Evolutionary conservation across 495 filamentous ascomycete species (phyloP).

Genomic region (Choiromyces venosus): DNA sequence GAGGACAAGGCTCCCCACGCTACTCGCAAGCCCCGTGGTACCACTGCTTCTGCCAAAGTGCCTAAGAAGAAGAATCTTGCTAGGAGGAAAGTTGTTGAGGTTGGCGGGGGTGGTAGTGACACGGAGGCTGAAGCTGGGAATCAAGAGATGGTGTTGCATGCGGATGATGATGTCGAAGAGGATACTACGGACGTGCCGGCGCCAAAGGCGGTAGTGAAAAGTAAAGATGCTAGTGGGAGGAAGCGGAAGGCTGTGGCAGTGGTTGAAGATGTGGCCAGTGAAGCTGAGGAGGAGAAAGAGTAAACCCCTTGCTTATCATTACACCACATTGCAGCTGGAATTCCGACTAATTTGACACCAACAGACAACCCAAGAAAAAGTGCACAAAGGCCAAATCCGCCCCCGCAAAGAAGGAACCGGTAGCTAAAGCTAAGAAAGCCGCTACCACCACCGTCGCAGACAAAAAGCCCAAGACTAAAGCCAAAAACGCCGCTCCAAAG

Average conservation of each 20-base stretch:
- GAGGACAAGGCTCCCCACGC: neutral
- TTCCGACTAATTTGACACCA: neutral
- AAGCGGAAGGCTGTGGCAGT: neutral
- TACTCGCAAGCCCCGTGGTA: neutral
- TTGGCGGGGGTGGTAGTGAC: neutral
- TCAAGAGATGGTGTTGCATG: neutral
- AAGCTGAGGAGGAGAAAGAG: neutral
- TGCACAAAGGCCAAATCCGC: neutral
- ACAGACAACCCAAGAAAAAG: neutral
- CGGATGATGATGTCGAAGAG: neutral
- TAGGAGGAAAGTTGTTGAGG: neutral
- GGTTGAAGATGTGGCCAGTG: neutral
- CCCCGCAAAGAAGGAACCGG: neutral
- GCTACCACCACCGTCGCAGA: neutral
- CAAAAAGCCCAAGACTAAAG: neutral
- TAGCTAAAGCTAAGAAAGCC: neutral
- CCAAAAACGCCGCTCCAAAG: neutral
- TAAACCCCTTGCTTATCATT: neutral
- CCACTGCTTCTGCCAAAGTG: neutral
- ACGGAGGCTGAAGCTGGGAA: neutral
- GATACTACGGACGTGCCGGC: neutral
- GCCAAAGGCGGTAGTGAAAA: neutral
- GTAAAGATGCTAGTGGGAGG: neutral
- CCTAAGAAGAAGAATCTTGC: neutral
- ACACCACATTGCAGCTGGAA: neutral